Evolutionary conservation across 495 filamentous ascomycete genomes (phyloP).

Genomic region (Neurospora tetrasperma): DNA sequence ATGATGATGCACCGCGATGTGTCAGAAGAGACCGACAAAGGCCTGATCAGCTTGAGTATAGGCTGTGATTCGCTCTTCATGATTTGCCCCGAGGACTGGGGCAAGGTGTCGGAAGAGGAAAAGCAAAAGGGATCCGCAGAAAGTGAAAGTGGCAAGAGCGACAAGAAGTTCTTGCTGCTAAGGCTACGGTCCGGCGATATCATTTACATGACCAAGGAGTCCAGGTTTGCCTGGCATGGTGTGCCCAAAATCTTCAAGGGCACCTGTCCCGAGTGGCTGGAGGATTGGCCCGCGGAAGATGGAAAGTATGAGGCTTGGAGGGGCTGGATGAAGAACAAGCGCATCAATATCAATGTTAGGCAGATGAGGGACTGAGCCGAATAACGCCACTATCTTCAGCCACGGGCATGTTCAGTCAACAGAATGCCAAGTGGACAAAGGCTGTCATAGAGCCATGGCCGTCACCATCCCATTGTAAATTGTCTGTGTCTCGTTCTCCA

Average conservation of each 20-base stretch:
- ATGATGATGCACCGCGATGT: slow-evolving; percentile 86
- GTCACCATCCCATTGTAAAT: background rate
- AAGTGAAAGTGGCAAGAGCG: background rate
- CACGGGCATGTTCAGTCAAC: background rate
- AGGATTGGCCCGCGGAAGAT: slow-evolving; percentile 59
- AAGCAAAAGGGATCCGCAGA: slow-evolving; percentile 5
- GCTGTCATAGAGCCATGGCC: background rate
- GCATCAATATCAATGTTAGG: slow-evolving; percentile 83
- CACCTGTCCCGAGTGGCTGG: slow-evolving; percentile 67
- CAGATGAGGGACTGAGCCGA: slow-evolving; percentile 60
- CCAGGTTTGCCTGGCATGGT: slow-evolving; percentile 86
- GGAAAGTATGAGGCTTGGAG: slow-evolving; percentile 53
- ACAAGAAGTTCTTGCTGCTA: slow-evolving; percentile 45
- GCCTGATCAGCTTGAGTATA: slow-evolving; percentile 73
- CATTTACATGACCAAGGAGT: slow-evolving; percentile 68
- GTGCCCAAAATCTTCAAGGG: slow-evolving; percentile 70
- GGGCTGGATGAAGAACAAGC: slow-evolving; percentile 76
- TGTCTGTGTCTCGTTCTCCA: background rate
- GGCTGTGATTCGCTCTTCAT: slow-evolving; percentile 85
- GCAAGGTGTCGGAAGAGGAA: slow-evolving; percentile 25
- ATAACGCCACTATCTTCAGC: background rate
- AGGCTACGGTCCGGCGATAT: slow-evolving; percentile 70
- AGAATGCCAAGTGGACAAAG: background rate
- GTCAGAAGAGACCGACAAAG: slow-evolving; percentile 63
- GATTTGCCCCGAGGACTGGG: slow-evolving; percentile 38